A percentile compares a stretch with the other conserved stretches of the same genome.
Conservation (phyloP, 2,329 filamentous ascomycete species). For the Simplicillium sp. region DNA sequence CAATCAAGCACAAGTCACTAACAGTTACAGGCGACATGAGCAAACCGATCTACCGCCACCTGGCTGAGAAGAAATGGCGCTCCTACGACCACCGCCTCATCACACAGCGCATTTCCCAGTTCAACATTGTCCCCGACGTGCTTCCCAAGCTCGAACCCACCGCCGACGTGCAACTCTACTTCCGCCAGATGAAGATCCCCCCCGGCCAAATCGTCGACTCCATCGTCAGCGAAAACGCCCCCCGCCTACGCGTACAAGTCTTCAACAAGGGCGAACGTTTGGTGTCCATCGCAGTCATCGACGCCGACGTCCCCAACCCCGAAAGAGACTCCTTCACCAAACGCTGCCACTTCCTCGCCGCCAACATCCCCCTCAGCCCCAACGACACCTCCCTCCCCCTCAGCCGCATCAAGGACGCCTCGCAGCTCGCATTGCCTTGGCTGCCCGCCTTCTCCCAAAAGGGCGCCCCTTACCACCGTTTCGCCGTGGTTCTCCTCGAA, state of each 20-base stretch:
- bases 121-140: conserved; percentile 82
- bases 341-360: conserved; percentile 81
- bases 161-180: conserved; percentile 74
- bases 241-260: conserved; percentile 72
- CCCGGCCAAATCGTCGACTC: conserved; percentile 76
- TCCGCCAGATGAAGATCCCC: conserved; percentile 58
- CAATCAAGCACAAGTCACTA: conserved; percentile 9
- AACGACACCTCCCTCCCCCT: conserved; percentile 55
- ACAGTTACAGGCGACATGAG: conserved; percentile 69
- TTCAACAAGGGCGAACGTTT: conserved; percentile 77
- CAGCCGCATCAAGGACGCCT: conserved; percentile 44
- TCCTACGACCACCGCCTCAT: conserved; percentile 71
- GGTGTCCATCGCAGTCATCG: conserved; percentile 76
- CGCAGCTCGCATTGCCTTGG: conserved; percentile 71
- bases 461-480: conserved; percentile 82
- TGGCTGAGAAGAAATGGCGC: conserved; percentile 83
- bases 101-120: conserved; percentile 75
- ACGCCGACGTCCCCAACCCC: conserved; percentile 79
- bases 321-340: conserved; percentile 67
- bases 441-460: conserved; percentile 80
- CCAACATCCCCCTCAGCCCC: conserved; percentile 45
- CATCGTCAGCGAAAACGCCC: conserved; percentile 59
- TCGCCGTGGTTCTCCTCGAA: conserved; percentile 75
- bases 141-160: conserved; percentile 69
- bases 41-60: conserved; percentile 89